A percentile compares a stretch with the other conserved stretches of the same genome.
Conservation (phyloP, 139 green algal species). For the Limnomonas spitsbergensis region DNA sequence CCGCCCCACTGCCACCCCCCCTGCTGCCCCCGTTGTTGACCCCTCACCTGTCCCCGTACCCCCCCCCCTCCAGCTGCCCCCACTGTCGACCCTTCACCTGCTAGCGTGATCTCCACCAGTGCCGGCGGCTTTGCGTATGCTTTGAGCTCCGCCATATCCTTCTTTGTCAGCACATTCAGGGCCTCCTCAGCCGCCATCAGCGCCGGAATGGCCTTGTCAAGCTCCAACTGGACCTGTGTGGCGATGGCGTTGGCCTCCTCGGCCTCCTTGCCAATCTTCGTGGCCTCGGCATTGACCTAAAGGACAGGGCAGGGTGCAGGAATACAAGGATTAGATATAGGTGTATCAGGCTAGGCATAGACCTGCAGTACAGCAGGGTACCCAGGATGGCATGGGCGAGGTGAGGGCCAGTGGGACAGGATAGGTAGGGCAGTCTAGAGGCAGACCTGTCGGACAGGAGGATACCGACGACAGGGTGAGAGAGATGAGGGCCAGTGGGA, state of each 20-base stretch:
- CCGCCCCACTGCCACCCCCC: no score
- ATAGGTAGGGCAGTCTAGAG: no score
- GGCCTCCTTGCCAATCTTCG: constrained; percentile 76
- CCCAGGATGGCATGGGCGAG: neutral
- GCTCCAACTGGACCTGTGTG: constrained; percentile 66
- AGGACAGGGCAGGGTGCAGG: neutral
- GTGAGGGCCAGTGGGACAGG: no score
- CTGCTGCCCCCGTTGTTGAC: no score
- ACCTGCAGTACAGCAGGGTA: neutral
- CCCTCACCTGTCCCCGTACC: no score
- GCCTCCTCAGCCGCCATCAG: constrained; percentile 71
- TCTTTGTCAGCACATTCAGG: constrained; percentile 83
- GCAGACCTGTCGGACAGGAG: no score
- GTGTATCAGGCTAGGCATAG: neutral
- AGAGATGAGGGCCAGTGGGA: no score
- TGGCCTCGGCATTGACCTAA: constrained; percentile 77
- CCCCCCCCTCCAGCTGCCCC: no score
- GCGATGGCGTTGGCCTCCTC: constrained; percentile 78
- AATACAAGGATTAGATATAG: constrained; percentile 3
- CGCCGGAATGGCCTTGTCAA: constrained; percentile 78
- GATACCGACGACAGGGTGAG: no score
- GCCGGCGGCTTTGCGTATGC: constrained; percentile 82
- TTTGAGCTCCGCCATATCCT: constrained; percentile 83
- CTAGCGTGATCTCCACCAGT: constrained; percentile 77
- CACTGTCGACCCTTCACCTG: no score